Conservation (phyloP, 2,329 filamentous ascomycete species). For the Colletotrichum sp. region DNA sequence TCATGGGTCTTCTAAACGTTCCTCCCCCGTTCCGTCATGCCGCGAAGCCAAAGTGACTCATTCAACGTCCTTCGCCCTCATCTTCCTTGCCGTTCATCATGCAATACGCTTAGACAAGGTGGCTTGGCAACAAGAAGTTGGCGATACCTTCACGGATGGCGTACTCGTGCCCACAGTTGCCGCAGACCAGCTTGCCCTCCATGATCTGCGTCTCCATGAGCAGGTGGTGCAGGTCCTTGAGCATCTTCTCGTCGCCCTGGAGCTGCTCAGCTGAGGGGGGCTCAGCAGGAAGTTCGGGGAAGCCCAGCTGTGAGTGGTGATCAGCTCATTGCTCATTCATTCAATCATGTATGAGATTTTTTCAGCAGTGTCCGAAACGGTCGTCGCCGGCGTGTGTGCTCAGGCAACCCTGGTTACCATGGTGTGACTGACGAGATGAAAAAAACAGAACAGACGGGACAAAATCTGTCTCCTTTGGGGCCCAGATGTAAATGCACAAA, state of each 20-base stretch:
- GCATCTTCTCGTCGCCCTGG: conserved; percentile 69
- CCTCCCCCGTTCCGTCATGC: background rate
- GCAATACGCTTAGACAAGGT: conserved; percentile 67
- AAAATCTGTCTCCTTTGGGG: background rate
- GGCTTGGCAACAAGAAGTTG: conserved; percentile 92
- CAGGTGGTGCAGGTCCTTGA: conserved; percentile 80
- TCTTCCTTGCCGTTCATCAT: background rate
- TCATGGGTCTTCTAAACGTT: background rate
- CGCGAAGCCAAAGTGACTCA: background rate
- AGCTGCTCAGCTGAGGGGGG: conserved; percentile 68
- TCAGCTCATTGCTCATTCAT: background rate
- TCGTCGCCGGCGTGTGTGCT: background rate
- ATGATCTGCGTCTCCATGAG: conserved; percentile 89
- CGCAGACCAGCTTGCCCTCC: conserved; percentile 89
- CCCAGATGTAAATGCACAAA: background rate
- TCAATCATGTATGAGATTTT: background rate
- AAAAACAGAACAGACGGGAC: background rate
- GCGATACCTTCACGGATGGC: conserved; percentile 94
- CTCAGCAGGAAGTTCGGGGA: conserved; percentile 72
- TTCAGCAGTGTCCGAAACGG: background rate
- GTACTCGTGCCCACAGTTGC: conserved; percentile 92
- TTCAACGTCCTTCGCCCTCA: background rate
- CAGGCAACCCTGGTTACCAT: background rate
- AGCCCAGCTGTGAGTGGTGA: conserved; percentile 68
- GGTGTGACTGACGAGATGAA: background rate